A percentile compares a stretch with the other conserved stretches of the same genome.
These are phyloP conservation scores for Zoysia pacifica DNA, from an alignment of 176 grass and related monocot genomes.

Conservation along the genomic window DNA sequence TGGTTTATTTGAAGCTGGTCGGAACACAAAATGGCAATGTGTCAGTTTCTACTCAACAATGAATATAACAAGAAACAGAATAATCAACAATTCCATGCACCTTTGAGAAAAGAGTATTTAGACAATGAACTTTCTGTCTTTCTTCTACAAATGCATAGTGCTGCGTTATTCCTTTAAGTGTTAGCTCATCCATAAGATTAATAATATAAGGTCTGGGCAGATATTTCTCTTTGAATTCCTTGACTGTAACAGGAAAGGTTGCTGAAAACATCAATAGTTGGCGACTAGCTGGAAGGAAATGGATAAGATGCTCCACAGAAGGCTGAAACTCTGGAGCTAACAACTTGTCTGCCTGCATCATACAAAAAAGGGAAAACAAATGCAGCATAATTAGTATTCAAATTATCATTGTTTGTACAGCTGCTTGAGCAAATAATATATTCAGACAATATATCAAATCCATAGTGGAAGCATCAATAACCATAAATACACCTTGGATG, in stretches of 20 bases:
- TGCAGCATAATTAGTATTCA: neutral
- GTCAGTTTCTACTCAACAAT: constrained; percentile 30
- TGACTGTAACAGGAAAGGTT: constrained; percentile 70
- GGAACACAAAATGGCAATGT: constrained; percentile 26
- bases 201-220: constrained; percentile 68
- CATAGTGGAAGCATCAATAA: neutral
- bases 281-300: constrained; percentile 59
- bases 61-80: constrained; percentile 3
- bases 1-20: constrained; percentile 90
- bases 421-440: constrained; percentile 3
- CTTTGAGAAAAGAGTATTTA: constrained; percentile 67
- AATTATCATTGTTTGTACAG: neutral
- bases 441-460: constrained; percentile 10
- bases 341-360: constrained; percentile 81
- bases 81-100: constrained; percentile 6
- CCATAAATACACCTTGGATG: neutral
- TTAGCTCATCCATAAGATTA: constrained; percentile 79
- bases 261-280: constrained; percentile 82
- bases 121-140: constrained; percentile 68
- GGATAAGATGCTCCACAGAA: constrained; percentile 76
- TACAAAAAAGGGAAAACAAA: constrained; percentile 7
- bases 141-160: constrained; percentile 77
- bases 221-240: constrained; percentile 73
- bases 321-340: constrained; percentile 88
- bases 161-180: constrained; percentile 68